Percentiles rank a stretch among this genome's conserved stretches.
phyloP scores from a whole-genome alignment of 768 basidiomycete species.

The Pholiota molesta region DNA sequence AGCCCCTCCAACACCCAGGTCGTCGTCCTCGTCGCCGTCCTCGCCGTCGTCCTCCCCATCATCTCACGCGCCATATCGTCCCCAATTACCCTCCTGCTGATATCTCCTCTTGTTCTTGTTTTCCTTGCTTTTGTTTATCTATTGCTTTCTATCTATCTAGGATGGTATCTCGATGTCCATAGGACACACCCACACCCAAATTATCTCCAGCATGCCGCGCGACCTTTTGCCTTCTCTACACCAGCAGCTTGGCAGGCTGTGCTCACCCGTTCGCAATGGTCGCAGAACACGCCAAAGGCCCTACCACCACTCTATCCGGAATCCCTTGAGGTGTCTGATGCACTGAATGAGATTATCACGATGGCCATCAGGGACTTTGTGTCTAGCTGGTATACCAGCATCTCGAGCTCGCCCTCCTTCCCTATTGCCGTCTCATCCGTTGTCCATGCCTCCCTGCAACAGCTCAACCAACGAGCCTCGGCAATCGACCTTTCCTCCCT shows the following conservation, averaged over 20 bases:
- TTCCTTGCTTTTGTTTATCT: slow-evolving; percentile 54
- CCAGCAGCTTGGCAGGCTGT: slow-evolving; percentile 96
- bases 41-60: slow-evolving; percentile 60
- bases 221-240: slow-evolving; percentile 84
- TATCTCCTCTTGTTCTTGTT: slow-evolving; percentile 62
- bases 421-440: slow-evolving; percentile 81
- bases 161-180: slow-evolving; percentile 58
- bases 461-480: slow-evolving; percentile 57
- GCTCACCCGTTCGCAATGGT: slow-evolving; percentile 89
- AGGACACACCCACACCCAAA: slow-evolving; percentile 29
- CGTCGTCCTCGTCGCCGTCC: slow-evolving; percentile 58
- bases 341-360: slow-evolving; percentile 79
- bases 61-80: slow-evolving; percentile 62
- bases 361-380: slow-evolving; percentile 89
- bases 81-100: slow-evolving; percentile 62
- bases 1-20: slow-evolving; percentile 48
- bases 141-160: slow-evolving; percentile 55
- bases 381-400: slow-evolving; percentile 82
- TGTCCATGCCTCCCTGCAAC: slow-evolving; percentile 66
- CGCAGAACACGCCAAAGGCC: slow-evolving; percentile 68
- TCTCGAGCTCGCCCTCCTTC: slow-evolving; percentile 89
- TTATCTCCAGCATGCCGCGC: slow-evolving; percentile 58
- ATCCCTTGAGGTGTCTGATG: slow-evolving; percentile 66
- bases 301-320: slow-evolving; percentile 68
- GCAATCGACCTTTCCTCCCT: slow-evolving; percentile 74